Evolutionary conservation across 495 filamentous ascomycete species (phyloP), one percentile per base, ranked within the genome.

Genomic region (Apodospora peruviana): DNA sequence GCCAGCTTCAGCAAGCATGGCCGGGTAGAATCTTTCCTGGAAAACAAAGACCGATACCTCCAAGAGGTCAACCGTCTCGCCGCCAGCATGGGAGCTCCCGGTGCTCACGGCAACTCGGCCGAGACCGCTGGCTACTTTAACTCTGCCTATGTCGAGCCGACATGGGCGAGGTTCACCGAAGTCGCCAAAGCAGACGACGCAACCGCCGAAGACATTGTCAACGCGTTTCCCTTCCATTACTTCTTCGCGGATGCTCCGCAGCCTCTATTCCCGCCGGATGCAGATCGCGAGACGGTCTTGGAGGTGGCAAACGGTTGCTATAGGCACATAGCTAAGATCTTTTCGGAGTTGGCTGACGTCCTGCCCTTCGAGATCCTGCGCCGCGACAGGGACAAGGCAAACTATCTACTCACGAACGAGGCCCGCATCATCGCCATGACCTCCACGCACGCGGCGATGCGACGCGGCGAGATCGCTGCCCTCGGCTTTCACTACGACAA

Each of bases 71-170:
- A 90, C 60, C 83, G 90, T 10, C 72, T 99, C 34, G 91, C 93
- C 9, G 79, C 75, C 17, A 90, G 83, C 52, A 81, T 99, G 60
- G 81, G 80, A 25, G 93, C 90, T 14, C 84, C 87, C 27, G 93
- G 93, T 34, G 89, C 89, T 20, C 93, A 99, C 63, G 90, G 90
- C 2, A 91, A 83, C 65, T 91, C 90, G 18, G 96, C 94, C 48
- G 93, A 99, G 73, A 99, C 93, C 3, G 93, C 93, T 37, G 87
- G 84, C 4, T 99, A 97, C 64, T 99, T 99, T 74, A 89, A 93
- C 61, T 79, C 80, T 12, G 93, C 96, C 41, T 96, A 95, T 58
- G 78, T 99, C 23, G 76, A 82, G 50, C 90, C 94, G 14, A 80
- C 86, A 18, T 99, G 93, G 93, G 81, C 80, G 20, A 88, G 85